Base-by-base conservation (phyloP, 2,329 filamentous ascomycete species). In the Venturia oleaginea region DNA sequence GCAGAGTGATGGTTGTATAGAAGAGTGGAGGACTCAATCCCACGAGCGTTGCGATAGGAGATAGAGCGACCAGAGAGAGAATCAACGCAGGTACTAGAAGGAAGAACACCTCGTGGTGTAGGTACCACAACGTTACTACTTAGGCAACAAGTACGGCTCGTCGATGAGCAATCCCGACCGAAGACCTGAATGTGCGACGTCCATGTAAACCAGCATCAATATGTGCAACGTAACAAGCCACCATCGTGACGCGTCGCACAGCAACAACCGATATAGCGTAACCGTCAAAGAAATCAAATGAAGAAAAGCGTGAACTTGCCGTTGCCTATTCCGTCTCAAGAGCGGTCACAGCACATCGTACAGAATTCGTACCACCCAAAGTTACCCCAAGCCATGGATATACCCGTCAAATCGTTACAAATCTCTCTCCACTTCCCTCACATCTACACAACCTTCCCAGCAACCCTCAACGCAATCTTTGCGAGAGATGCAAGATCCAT, bases 401-500 rank as follows among this genome's bases (percentile, higher is more conserved):
- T 57, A 34, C 30, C 17, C 30, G 6, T 51, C 46, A 5, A 57
- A 42, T 42, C 37, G 15, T 42, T 17, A 19, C 59, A 42, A 19
- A 42, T 46, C 59, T 34, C 55, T n/a, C 22, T 24, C 5, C 22
- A 27, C 4, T 4, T 22, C 27, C 15, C 46, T 51, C 22, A 4
- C 27, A n/a, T 59, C 30, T 51, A 42, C 65, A 42, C 67, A 46
- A 73, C 74, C 68, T 69, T 69, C 46, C 67, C 67, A 37, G 70
- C 76, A 32, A 72, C 67, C 51, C 68, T 65, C 66, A 76, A 64
- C 37, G 75, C 75, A 43, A 72, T 61, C 32, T 72, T 68, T 8
- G 72, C 73, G 67, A 80, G 68, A 22, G 71, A 72, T 27, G 70
- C 71, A 67, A 81, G 77, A 67, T 82, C 76, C 69, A 81, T 72